Conservation (phyloP, 352 stramenopile species). For the Phytopythium litorale region DNA sequence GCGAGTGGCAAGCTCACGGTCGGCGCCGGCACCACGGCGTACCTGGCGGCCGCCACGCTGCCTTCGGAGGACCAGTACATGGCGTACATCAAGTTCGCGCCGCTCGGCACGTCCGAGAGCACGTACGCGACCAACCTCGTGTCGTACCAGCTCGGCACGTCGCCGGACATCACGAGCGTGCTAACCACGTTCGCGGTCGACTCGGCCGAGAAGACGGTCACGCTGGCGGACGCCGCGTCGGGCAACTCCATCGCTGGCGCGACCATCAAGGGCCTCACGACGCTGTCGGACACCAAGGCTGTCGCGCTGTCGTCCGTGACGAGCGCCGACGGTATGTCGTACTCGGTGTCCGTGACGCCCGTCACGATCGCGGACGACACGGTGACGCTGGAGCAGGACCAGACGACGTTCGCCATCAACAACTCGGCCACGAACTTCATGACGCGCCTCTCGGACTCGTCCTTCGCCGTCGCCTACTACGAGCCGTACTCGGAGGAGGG, state of each 20-base stretch:
- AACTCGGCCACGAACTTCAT: constrained; percentile 68
- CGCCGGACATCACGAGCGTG: constrained; percentile 33
- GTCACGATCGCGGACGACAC: constrained; percentile 40
- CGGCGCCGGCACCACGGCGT: constrained; percentile 67
- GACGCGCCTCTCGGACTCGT: constrained; percentile 53
- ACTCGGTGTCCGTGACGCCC: constrained; percentile 40
- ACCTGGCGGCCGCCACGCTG: constrained; percentile 48
- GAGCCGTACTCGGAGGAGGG: constrained; percentile 46
- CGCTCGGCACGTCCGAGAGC: constrained; percentile 36
- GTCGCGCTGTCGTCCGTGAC: constrained; percentile 51
- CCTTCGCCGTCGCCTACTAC: constrained; percentile 65
- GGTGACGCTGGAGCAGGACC: constrained; percentile 36
- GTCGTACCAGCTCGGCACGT: constrained; percentile 49
- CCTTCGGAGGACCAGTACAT: constrained; percentile 40
- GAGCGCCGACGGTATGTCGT: constrained; percentile 29
- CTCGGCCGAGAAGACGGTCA: constrained; percentile 40
- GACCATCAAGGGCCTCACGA: constrained; percentile 57
- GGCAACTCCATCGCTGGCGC: constrained; percentile 48
- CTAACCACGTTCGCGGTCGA: constrained; percentile 49
- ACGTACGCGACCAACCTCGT: constrained; percentile 50
- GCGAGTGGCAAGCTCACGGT: constrained; percentile 40
- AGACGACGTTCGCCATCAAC: constrained; percentile 45
- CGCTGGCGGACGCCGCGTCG: constrained; percentile 29
- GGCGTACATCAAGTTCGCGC: constrained; percentile 60
- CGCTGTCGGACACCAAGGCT: constrained; percentile 54